Evolutionary conservation across 257 asterid species (phyloP).

Genomic region (Schizonepeta tenuifolia): DNA sequence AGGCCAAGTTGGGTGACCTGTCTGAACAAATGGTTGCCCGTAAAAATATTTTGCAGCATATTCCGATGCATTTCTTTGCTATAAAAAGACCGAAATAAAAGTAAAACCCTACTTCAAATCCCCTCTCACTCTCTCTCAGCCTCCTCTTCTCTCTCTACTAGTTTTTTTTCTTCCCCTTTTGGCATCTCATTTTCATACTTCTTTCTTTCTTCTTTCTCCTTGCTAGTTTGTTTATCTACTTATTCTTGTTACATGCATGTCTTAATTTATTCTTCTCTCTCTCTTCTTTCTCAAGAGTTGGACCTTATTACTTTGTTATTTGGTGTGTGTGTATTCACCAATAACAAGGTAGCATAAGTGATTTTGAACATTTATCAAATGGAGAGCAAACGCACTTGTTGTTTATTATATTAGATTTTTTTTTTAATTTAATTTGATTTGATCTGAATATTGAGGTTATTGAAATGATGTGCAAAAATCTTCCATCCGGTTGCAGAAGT

Average conservation of each 20-base stretch:
- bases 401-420: not conserved
- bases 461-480: slow-evolving; percentile 37
- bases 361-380: not conserved
- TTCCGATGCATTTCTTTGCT: not conserved
- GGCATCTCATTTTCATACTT: not conserved
- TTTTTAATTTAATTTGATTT: not conserved
- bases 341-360: not conserved
- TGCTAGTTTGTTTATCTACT: not conserved
- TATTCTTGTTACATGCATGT: not conserved
- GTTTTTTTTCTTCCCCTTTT: not conserved
- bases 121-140: slow-evolving; percentile 23
- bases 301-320: not conserved
- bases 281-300: too few relatives aligned
- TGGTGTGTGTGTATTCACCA: not conserved
- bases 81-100: slow-evolving; percentile 15
- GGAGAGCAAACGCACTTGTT: not conserved
- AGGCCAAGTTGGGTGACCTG: slow-evolving; percentile 29
- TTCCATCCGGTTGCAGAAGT: slow-evolving; percentile 50
- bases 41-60: not conserved
- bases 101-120: slow-evolving; percentile 20
- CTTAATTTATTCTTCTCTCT: not conserved
- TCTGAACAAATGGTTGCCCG: slow-evolving; percentile 34
- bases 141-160: not conserved
- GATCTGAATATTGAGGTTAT: not conserved
- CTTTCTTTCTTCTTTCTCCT: not conserved